A percentile compares a stretch with the other conserved stretches of the same genome.
phyloP scores from a whole-genome alignment of 495 filamentous ascomycete genomes.

The Penicillium silybi region DNA sequence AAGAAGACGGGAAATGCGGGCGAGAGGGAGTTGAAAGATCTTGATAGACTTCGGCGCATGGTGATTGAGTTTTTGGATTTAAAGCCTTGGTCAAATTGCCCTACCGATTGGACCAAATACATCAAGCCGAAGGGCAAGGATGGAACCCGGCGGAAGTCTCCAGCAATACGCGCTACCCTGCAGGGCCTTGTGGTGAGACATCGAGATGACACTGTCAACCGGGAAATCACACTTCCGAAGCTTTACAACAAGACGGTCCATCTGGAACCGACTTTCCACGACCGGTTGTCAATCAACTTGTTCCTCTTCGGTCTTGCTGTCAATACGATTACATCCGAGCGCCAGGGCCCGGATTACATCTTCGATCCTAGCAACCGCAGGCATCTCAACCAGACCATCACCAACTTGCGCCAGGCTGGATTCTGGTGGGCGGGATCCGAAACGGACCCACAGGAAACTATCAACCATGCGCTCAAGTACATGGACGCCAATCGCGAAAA shows the following conservation, averaged over 20 bases:
- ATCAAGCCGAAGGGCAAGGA: constrained; percentile 61
- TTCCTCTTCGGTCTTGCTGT: constrained; percentile 77
- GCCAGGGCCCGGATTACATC: constrained; percentile 80
- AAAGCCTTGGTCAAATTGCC: constrained; percentile 68
- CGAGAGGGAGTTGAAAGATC: constrained; percentile 61
- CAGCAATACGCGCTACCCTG: constrained; percentile 65
- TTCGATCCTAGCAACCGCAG: constrained; percentile 71
- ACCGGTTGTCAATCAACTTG: constrained; percentile 77
- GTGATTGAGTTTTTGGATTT: constrained; percentile 67
- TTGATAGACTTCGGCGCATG: constrained; percentile 70
- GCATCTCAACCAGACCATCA: constrained; percentile 60
- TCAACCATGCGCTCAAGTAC: constrained; percentile 63
- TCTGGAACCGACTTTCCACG: constrained; percentile 77
- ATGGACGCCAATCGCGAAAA: constrained; percentile 48
- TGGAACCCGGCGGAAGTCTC: constrained; percentile 50
- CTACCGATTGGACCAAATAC: constrained; percentile 67
- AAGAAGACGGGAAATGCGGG: constrained; percentile 36
- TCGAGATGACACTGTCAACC: constrained; percentile 60
- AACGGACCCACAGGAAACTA: constrained; percentile 55
- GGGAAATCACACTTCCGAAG: constrained; percentile 60
- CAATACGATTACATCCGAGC: constrained; percentile 87
- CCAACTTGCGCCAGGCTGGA: constrained; percentile 79
- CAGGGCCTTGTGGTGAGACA: constrained; percentile 81
- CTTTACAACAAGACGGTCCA: constrained; percentile 68
- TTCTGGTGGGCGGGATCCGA: constrained; percentile 87